Evolutionary conservation across 768 basidiomycete genomes (phyloP).

Genomic region (Lentinula edodes): DNA sequence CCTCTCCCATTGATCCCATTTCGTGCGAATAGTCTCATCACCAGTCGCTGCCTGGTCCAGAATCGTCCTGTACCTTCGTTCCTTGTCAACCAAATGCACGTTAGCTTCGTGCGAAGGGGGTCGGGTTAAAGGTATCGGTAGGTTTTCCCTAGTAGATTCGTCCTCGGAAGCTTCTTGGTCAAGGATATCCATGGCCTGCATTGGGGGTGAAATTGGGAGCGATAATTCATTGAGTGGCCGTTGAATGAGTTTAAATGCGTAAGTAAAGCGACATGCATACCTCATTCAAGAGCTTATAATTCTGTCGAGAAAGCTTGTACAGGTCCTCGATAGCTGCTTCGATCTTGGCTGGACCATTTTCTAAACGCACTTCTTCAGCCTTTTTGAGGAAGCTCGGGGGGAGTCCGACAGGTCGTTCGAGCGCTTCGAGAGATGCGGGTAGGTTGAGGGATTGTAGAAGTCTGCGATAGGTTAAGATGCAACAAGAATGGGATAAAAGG

Average conservation of each 20-base stretch:
- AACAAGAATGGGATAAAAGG: not conserved
- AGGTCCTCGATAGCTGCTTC: conserved; percentile 71
- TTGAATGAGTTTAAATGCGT: too few species aligned
- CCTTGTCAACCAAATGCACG: conserved; percentile 61
- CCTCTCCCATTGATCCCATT: conserved; percentile 88
- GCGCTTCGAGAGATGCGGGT: conserved; percentile 80
- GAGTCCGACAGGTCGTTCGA: conserved; percentile 82
- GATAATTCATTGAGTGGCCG: not conserved
- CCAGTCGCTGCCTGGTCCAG: conserved; percentile 68
- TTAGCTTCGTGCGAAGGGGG: conserved; percentile 79
- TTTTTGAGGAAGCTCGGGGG: conserved; percentile 84
- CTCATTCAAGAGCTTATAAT: conserved; percentile 66
- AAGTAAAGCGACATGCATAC: conserved; percentile 31
- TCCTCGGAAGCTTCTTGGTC: conserved; percentile 88
- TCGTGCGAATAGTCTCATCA: conserved; percentile 69
- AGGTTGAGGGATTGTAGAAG: conserved; percentile 68
- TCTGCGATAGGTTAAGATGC: conserved; percentile 28
- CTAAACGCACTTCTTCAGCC: conserved; percentile 76
- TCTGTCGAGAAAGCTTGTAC: conserved; percentile 55
- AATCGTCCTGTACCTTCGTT: conserved; percentile 65
- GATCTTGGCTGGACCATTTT: conserved; percentile 71
- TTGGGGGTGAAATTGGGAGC: not conserved
- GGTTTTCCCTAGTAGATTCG: conserved; percentile 56
- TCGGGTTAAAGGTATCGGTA: conserved; percentile 36
- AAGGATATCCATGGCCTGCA: conserved; percentile 82